Conservation (phyloP, 257 asterid species). For the Thymus mandschuricus region DNA sequence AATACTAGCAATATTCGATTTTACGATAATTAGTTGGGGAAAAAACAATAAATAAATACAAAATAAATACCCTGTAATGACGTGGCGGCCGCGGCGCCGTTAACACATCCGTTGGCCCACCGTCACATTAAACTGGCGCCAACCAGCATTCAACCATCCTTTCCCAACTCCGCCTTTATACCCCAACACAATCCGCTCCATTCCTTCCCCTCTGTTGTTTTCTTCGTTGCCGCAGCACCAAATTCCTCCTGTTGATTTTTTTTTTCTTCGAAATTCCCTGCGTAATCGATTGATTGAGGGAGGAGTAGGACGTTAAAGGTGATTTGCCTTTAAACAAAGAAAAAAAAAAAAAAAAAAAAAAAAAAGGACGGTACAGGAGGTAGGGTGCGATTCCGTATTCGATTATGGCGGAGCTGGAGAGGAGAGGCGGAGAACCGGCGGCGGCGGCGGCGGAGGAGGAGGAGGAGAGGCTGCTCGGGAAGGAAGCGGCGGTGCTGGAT, state of each 20-base stretch:
- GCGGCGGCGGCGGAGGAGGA: constrained; percentile 45
- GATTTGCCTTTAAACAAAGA: too few relatives aligned
- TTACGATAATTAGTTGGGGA: neutral
- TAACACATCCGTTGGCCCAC: constrained; percentile 33
- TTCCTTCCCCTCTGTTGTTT: neutral
- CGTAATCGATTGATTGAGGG: neutral
- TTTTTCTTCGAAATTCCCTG: constrained; percentile 20
- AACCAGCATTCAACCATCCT: constrained; percentile 37
- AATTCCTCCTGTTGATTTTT: neutral
- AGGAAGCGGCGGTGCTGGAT: constrained; percentile 72
- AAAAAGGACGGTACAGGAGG: too few relatives aligned
- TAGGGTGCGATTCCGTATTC: neutral
- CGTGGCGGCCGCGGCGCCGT: constrained; percentile 45
- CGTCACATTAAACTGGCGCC: constrained; percentile 49
- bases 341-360: too few relatives aligned
- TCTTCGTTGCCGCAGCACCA: neutral
- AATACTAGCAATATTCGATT: neutral
- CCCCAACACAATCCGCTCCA: constrained; percentile 30
- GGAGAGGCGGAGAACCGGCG: constrained; percentile 35
- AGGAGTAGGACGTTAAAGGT: constrained; percentile 31
- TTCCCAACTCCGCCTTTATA: constrained; percentile 18
- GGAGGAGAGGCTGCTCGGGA: constrained; percentile 53
- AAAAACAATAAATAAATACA: neutral
- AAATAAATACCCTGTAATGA: neutral
- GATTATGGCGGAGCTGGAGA: constrained; percentile 45